Evolutionary conservation across 257 asterid genomes (phyloP).

Genomic region (Agastache rugosa): DNA sequence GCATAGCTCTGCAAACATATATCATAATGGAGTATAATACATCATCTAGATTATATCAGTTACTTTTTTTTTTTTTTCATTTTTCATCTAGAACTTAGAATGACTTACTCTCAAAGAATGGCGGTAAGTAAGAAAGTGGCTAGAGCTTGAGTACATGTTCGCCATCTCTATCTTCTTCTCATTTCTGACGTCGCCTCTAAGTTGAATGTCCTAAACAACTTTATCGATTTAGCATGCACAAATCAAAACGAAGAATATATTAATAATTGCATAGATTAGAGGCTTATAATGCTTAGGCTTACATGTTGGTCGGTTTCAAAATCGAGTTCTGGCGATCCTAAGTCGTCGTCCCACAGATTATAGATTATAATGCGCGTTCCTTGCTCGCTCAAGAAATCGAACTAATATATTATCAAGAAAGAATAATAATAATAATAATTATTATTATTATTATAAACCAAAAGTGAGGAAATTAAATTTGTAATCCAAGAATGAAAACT

Average conservation of each 20-base stretch:
- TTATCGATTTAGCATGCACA: too few relatives aligned
- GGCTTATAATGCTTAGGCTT: too few relatives aligned
- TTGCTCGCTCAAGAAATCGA: slow-evolving; percentile 56
- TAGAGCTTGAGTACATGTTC: slow-evolving; percentile 52
- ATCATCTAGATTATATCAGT: too few relatives aligned
- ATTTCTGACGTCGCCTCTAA: slow-evolving; percentile 64
- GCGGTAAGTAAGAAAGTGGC: slow-evolving; percentile 70
- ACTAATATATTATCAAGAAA: slow-evolving; percentile 49
- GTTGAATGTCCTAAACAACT: slow-evolving; percentile 75
- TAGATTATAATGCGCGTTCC: slow-evolving; percentile 82
- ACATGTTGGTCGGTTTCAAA: slow-evolving; percentile 66
- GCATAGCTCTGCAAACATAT: slow-evolving; percentile 63
- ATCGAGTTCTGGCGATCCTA: slow-evolving; percentile 69
- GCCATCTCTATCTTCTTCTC: slow-evolving; percentile 75
- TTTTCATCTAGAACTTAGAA: too few relatives aligned
- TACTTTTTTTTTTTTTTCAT: too few relatives aligned
- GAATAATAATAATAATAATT: too few relatives aligned
- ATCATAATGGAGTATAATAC: too few relatives aligned
- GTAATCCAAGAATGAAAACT: background rate
- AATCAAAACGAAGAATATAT: too few relatives aligned
- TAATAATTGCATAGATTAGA: too few relatives aligned
- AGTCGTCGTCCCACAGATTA: slow-evolving; percentile 89
- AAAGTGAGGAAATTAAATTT: background rate
- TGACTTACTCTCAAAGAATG: slow-evolving; percentile 74
- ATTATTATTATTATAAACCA: background rate